Evolutionary conservation across 1,284 basidiomycete genomes (phyloP).

Genomic region (Trichosporon sp.): DNA sequence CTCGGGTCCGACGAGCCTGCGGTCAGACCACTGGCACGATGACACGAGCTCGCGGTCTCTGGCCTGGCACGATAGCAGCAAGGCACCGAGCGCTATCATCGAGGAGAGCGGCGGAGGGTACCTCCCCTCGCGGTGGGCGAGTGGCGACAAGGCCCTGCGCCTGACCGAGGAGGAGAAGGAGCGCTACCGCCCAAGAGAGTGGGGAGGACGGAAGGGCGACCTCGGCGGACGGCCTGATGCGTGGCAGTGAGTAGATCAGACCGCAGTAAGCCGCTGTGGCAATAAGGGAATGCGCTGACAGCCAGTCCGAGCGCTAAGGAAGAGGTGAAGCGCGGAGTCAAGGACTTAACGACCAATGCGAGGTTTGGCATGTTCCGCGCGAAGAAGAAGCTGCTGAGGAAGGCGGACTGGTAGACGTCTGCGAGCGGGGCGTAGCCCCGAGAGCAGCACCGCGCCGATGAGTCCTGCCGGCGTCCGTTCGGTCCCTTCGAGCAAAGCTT

Average conservation of each 20-base stretch:
- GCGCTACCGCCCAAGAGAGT: conserved; percentile 45
- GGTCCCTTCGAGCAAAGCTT: too few relatives aligned
- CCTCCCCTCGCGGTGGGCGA: conserved; percentile 44
- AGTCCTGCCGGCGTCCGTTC: too few relatives aligned
- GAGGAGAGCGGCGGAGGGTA: conserved; percentile 42
- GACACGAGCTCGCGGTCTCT: background rate
- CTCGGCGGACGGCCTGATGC: conserved; percentile 37
- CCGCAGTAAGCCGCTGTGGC: background rate
- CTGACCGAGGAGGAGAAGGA: conserved; percentile 42
- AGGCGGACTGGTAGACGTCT: conserved; percentile 29
- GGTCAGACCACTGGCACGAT: background rate
- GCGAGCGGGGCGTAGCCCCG: too few relatives aligned
- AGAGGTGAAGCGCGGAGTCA: conserved; percentile 43
- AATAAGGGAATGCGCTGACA: background rate
- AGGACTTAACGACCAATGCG: conserved; percentile 41
- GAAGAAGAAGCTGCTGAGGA: conserved; percentile 47
- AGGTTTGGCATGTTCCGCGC: conserved; percentile 45
- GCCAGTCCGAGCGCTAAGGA: conserved; percentile 40
- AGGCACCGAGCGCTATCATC: conserved; percentile 28
- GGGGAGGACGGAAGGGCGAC: conserved; percentile 40
- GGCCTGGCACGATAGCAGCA: conserved; percentile 6
- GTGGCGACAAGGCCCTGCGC: conserved; percentile 39
- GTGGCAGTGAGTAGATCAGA: conserved; percentile 41
- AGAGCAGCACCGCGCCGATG: too few relatives aligned
- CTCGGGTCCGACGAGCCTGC: conserved; percentile 1